A percentile compares a stretch with the other conserved stretches of the same genome.
Conservation (phyloP, 805 yeast genomes). For the Nadsonia fulvescens region DNA sequence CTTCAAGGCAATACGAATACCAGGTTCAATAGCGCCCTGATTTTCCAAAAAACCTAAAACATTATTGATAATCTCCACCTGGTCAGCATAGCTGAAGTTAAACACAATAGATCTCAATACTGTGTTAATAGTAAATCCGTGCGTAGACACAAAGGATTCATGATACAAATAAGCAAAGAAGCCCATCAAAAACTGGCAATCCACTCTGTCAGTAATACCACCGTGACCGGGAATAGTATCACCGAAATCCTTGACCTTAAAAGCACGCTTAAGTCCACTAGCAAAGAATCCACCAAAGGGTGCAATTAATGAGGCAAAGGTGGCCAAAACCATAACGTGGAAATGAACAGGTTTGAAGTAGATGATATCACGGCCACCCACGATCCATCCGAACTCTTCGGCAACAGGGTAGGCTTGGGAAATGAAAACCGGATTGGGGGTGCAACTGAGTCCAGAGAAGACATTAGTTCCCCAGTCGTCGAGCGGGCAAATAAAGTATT, state of each 20-base stretch:
- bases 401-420: constrained; percentile 62
- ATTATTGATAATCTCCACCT: constrained; percentile 40
- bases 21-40: too few species aligned
- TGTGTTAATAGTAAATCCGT: constrained; percentile 40
- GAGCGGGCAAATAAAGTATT: constrained; percentile 81
- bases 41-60: constrained; percentile 34
- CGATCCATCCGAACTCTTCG: constrained; percentile 38
- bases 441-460: constrained; percentile 52
- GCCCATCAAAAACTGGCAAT: constrained; percentile 96
- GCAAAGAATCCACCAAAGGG: constrained; percentile 99
- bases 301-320: constrained; percentile 91
- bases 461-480: constrained; percentile 34
- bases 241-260: constrained; percentile 92
- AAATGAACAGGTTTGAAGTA: constrained; percentile 74
- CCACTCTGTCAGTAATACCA: constrained; percentile 93
- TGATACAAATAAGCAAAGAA: constrained; percentile 82
- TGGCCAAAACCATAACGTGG: constrained; percentile 72
- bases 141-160: constrained; percentile 74
- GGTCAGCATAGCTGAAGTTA: constrained; percentile 48
- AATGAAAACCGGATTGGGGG: constrained; percentile 73
- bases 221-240: constrained; percentile 99
- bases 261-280: constrained; percentile 90
- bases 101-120: constrained; percentile 60
- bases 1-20: too few species aligned
- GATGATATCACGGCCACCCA: constrained; percentile 29